Percentiles rank a stretch among this genome's conserved stretches.
Conservation (phyloP, 129 eudicot genomes). For the Silybum marianum region DNA sequence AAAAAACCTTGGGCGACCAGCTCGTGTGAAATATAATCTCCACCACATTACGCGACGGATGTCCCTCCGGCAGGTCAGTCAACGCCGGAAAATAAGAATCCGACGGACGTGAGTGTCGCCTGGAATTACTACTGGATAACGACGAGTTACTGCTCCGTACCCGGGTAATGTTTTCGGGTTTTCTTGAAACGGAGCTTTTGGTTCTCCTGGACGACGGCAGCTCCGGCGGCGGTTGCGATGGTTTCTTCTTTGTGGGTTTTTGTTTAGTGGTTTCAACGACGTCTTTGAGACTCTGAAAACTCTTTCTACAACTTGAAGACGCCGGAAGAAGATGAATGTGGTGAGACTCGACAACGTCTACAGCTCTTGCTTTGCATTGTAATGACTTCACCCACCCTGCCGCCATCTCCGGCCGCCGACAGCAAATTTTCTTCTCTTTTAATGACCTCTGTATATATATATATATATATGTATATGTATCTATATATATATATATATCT, state of each 20-base stretch:
- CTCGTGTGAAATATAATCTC: slow-evolving; percentile 90
- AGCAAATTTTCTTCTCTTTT: not conserved
- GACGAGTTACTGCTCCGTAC: slow-evolving; percentile 13
- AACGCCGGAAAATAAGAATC: slow-evolving; percentile 71
- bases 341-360: slow-evolving; percentile 58
- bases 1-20: slow-evolving; percentile 67
- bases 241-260: slow-evolving; percentile 48
- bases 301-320: slow-evolving; percentile 67
- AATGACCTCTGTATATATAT: slow-evolving; percentile 2
- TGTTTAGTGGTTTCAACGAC: slow-evolving; percentile 44
- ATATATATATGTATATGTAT: not conserved
- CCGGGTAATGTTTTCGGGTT: slow-evolving; percentile 41
- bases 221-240: slow-evolving; percentile 10
- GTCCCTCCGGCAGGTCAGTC: slow-evolving; percentile 76
- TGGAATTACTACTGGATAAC: slow-evolving; percentile 24
- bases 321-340: slow-evolving; percentile 47
- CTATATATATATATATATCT: not conserved
- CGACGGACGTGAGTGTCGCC: slow-evolving; percentile 33
- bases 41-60: slow-evolving; percentile 93
- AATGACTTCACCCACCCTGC: slow-evolving; percentile 83
- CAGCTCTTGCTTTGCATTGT: slow-evolving; percentile 83
- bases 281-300: slow-evolving; percentile 62
- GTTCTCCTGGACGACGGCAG: slow-evolving; percentile 22
- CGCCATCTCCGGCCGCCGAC: slow-evolving; percentile 53
- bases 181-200: slow-evolving; percentile 35